Base-by-base conservation (phyloP, 106 monocot genomes). In the Allium sativum region DNA sequence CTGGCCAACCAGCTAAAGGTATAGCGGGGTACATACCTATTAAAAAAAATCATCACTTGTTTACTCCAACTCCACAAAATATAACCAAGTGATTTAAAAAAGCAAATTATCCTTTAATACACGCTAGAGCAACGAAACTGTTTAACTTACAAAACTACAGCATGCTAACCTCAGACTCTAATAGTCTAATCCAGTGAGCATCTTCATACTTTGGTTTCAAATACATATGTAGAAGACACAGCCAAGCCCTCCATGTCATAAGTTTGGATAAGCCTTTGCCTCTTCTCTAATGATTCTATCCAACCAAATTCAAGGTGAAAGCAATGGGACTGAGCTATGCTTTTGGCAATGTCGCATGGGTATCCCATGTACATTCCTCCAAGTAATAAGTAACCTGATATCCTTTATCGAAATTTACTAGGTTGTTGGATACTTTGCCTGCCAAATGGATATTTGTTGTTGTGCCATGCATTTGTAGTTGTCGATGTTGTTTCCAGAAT, bases 221-320 rank as follows among this genome's bases (percentile, higher is more conserved):
- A 60, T 44, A 86, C 71, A 63, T 95, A 79, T 9, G 94, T 95
- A 0, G 94, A 86, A 16, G 94, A 95, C 17, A 95, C 94, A 0
- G 79, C 86, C 73, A 84, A 42, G 42, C 94, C 94, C 70, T 86
- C 78, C 15, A 69, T 69, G 66, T 95, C 89, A 43, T 74, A 94
- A 14, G 94, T 89, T 4, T 89, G 79, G 43, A 94, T 68, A 1
- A 94, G 86, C 66, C 89, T 79, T 75, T 95, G 90, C 76, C 94
- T 71, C 74, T 48, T 78, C 11, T 60, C 74, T 0, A 79, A 76
- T 17, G 89, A 90, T 60, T 95, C 94, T 79, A 86, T 77, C 94
- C 94, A 95, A 53, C 94, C 83, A 46, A 95, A 84, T 62, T 95
- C 94, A 8, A 95, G 65, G 75, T 90, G 94, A 65, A 95, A 95